A percentile compares a stretch with the other conserved stretches of the same genome.
Evolutionary conservation across 345 rosid genomes (phyloP).

Genomic region (Carallia brachiata): DNA sequence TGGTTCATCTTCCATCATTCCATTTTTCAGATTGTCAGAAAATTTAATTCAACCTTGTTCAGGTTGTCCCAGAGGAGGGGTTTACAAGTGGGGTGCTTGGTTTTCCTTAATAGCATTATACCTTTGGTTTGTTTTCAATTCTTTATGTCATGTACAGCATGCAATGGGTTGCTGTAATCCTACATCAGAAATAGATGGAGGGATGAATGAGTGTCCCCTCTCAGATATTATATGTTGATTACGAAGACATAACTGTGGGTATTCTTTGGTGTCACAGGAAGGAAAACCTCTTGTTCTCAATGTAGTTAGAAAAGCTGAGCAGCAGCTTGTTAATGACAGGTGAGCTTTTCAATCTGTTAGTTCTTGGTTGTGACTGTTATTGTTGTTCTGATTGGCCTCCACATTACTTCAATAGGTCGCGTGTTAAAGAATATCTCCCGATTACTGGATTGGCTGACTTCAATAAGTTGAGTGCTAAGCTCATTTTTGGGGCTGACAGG

Average conservation of each 20-base stretch:
- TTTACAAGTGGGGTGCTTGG: too few relatives aligned
- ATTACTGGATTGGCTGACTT: constrained; percentile 80
- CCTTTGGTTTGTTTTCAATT: neutral
- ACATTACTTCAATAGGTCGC: constrained; percentile 38
- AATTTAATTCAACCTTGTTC: too few relatives aligned
- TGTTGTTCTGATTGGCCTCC: neutral
- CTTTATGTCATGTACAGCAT: neutral
- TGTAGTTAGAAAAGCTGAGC: constrained; percentile 80
- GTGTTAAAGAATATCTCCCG: constrained; percentile 82
- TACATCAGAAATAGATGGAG: neutral
- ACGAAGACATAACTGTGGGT: neutral
- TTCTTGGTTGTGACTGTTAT: neutral
- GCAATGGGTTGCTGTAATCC: neutral
- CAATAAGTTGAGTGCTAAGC: constrained; percentile 84
- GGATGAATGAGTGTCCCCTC: too few relatives aligned
- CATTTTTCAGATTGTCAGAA: too few relatives aligned
- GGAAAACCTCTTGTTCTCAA: constrained; percentile 76
- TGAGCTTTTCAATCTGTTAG: constrained; percentile 25
- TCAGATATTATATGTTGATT: too few relatives aligned
- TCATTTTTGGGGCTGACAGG: constrained; percentile 77
- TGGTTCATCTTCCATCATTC: too few relatives aligned
- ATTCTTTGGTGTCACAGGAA: constrained; percentile 41
- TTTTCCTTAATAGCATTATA: too few relatives aligned
- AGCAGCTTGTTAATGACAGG: constrained; percentile 67
- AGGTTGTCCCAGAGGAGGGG: too few relatives aligned